Percentiles rank a stretch among this genome's conserved stretches.
phyloP scores from a whole-genome alignment of 2,329 filamentous ascomycete genomes.

The Microdochium trichocladiopsis region DNA sequence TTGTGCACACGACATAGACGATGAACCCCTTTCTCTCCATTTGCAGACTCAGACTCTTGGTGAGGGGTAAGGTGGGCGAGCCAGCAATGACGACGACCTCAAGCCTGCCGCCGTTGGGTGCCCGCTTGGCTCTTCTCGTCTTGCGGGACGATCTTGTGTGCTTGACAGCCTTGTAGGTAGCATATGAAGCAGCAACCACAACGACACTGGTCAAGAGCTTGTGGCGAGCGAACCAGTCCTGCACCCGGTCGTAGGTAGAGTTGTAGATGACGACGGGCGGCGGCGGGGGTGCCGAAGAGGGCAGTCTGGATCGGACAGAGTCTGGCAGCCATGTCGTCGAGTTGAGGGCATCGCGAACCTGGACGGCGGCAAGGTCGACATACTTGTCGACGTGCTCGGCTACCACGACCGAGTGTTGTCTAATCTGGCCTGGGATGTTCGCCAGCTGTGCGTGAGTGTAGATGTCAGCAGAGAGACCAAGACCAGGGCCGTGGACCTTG shows the following conservation, averaged over 20 bases:
- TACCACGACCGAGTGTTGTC: slow-evolving; percentile 62
- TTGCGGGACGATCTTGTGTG: slow-evolving; percentile 53
- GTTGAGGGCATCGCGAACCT: slow-evolving; percentile 62
- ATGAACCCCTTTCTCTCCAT: slow-evolving; percentile 89
- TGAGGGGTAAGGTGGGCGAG: slow-evolving; percentile 77
- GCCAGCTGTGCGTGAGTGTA: slow-evolving; percentile 32
- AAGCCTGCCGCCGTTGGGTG: slow-evolving; percentile 73
- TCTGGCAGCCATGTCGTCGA: slow-evolving; percentile 68
- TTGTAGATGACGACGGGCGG: slow-evolving; percentile 22
- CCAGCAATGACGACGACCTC: slow-evolving; percentile 87
- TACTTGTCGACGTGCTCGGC: slow-evolving; percentile 76
- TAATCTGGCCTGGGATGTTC: slow-evolving; percentile 55
- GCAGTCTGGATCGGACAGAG: slow-evolving; percentile 45
- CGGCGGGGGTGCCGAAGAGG: slow-evolving; percentile 38
- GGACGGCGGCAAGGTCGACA: slow-evolving; percentile 67
- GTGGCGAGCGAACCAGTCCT: slow-evolving; percentile 67
- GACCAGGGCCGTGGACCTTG: not conserved
- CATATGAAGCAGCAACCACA: slow-evolving; percentile 64
- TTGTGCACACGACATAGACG: slow-evolving; percentile 82
- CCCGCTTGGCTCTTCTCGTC: slow-evolving; percentile 68
- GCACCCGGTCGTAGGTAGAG: slow-evolving; percentile 43
- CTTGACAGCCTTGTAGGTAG: slow-evolving; percentile 43
- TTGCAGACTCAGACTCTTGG: slow-evolving; percentile 75
- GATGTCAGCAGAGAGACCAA: not conserved
- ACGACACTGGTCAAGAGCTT: slow-evolving; percentile 67